Base-by-base conservation (phyloP, 495 filamentous ascomycete genomes). In the Tuber microsphaerosporum region DNA sequence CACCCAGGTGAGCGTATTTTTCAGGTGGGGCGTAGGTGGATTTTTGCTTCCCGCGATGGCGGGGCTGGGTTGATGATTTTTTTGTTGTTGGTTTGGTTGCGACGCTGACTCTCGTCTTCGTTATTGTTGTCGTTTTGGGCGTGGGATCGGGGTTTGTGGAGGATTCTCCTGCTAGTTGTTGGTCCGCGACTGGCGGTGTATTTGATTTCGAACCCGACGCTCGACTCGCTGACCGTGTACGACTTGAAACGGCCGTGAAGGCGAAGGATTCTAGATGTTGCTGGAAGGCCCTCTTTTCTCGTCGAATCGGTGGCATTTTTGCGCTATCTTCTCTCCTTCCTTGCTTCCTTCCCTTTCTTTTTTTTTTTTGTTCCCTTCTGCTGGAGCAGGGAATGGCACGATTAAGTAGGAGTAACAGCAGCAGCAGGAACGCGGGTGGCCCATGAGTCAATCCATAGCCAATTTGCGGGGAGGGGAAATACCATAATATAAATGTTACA, bases 1-100 rank as follows among this genome's bases (percentile, higher is more conserved):
- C 86, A 17, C 89, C 87, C 31, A 91, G 87, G 83, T 92, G 90
- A 6, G 89, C 87, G 84, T 92, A 93, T 71, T 85, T 89, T 1
- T 87, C 87, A 3, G 92, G 91, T 0, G 88, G 87, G 0, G 90
- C 91, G 81, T 92, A 92, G 76, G 84, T 79, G 44, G 87, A 81
- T 31, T 75, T 75, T 45, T 75, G 42, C n/a, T 74, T 74, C 48
- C 39, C 72, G 65, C 73, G 42, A 39, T 39, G 70, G 44, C 39
- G 68, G 41, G 8, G 22, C 26, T 72, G 44, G 56, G 39, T 22
- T 16, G 73, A 70, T 10, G n/a, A n/a, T n/a, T n/a, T n/a, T n/a
- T 46, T 42, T 16, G 34, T n/a, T 42, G n/a, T 37, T 4, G 26
- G 26, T 42, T 48, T 41, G 61, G 72, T 45, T 19, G 61, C 14